A percentile compares a stretch with the other conserved stretches of the same genome.
phyloP scores from a whole-genome alignment of 2,329 filamentous ascomycete species.

The Exserohilum turcica region DNA sequence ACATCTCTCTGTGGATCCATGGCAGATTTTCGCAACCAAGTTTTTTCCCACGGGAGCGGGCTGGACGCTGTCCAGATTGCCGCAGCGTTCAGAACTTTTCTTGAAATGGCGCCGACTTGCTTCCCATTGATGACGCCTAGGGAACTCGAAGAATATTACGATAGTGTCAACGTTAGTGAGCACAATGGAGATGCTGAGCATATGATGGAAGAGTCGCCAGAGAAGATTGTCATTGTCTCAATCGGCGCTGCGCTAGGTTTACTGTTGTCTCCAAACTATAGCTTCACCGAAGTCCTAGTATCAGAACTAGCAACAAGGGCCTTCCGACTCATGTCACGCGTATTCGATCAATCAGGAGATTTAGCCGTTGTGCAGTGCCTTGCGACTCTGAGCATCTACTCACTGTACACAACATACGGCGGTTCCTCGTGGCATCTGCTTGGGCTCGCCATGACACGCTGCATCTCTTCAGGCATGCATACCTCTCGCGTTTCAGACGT shows the following conservation, averaged over 20 bases:
- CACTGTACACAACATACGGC: slow-evolving; percentile 12
- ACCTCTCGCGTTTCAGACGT: slow-evolving; percentile 7
- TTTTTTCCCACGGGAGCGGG: not conserved
- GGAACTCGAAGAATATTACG: too few species aligned
- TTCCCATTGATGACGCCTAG: too few species aligned
- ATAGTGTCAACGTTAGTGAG: too few species aligned
- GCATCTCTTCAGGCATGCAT: slow-evolving; percentile 18
- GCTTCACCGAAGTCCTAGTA: slow-evolving; percentile 8
- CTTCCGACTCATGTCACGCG: not conserved
- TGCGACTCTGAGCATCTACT: slow-evolving; percentile 4
- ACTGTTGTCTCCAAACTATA: slow-evolving; percentile 7
- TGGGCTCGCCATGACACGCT: slow-evolving; percentile 17
- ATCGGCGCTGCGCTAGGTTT: slow-evolving; percentile 13
- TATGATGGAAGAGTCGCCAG: not conserved
- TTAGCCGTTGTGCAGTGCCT: not conserved
- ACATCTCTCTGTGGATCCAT: not conserved
- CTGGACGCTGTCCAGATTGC: too few species aligned
- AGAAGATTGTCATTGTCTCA: slow-evolving; percentile 5
- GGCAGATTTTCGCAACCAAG: not conserved
- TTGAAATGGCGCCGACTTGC: too few species aligned
- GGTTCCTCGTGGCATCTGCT: slow-evolving; percentile 21
- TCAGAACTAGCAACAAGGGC: not conserved
- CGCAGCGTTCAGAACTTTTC: too few species aligned
- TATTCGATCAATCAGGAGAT: not conserved
- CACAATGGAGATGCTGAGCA: not conserved